phyloP scores from a whole-genome alignment of 176 grass and related monocot species.

The Paspalum notatum region DNA sequence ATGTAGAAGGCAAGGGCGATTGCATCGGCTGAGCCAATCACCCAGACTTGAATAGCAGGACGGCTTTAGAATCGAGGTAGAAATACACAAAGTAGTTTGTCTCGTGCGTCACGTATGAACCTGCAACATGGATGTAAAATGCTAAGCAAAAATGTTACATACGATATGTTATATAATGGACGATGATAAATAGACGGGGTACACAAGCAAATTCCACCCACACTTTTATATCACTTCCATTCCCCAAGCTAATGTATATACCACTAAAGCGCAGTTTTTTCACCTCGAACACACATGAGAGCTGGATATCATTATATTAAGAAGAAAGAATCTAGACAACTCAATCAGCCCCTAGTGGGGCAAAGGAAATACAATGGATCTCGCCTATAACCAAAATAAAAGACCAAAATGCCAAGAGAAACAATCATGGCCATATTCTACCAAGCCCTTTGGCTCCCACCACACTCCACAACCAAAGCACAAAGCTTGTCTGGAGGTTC shows the following conservation, averaged over 20 bases:
- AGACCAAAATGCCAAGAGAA: no score
- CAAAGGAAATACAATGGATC: no score
- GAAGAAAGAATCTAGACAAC: no score
- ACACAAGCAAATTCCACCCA: background rate
- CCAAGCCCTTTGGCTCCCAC: no score
- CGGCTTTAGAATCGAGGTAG: conserved; percentile 83
- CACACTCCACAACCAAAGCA: background rate
- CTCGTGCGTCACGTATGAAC: conserved; percentile 80
- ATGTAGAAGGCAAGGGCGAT: background rate
- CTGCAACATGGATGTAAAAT: conserved; percentile 39
- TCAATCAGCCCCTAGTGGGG: no score
- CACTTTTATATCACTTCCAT: background rate
- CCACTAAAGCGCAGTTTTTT: background rate
- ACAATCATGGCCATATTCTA: background rate
- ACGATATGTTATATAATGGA: background rate
- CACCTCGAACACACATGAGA: no score
- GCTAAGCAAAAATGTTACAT: conserved; percentile 9
- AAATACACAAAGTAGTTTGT: conserved; percentile 88
- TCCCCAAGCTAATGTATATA: background rate
- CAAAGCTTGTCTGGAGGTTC: background rate
- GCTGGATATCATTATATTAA: no score
- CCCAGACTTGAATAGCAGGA: conserved; percentile 85
- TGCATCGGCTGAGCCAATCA: conserved; percentile 30
- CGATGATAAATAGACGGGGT: background rate
- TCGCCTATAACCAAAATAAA: no score